Base-by-base conservation (phyloP, 2,329 filamentous ascomycete species). In the Massarina eburnea region DNA sequence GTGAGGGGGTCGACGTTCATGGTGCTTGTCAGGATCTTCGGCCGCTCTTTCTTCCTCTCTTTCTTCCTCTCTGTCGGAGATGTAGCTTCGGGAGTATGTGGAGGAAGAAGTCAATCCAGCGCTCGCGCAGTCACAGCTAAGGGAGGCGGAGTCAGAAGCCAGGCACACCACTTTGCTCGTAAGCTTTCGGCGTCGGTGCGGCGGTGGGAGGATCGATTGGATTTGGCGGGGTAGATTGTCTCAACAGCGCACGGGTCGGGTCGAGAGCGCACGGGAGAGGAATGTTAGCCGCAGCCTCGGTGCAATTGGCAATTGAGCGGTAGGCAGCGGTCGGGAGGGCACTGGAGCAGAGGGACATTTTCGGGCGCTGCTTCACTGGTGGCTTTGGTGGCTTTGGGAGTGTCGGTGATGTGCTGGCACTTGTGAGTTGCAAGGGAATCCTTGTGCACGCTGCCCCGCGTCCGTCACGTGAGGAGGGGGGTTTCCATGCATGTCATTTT, bases 1-100 rank as follows among this genome's bases (percentile, higher is more conserved):
- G 88, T 92, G 45, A 84, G 78, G 41, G 87, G 88, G 71, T 94
- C 88, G 65, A 78, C 73, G 59, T 83, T 78, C 84, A 88, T 87
- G 32, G 26, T 53, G 41, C 14, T 30, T n/a, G 15, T 36, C n/a
- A n/a, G n/a, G n/a, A n/a, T n/a, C n/a, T n/a, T n/a, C n/a, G n/a
- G n/a, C n/a, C n/a, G n/a, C n/a, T n/a, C n/a, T n/a, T n/a, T n/a
- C n/a, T n/a, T n/a, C n/a, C n/a, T n/a, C n/a, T n/a, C n/a, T n/a
- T n/a, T n/a, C n/a, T n/a, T n/a, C n/a, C n/a, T n/a, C n/a, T n/a
- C n/a, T n/a, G n/a, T n/a, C n/a, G n/a, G n/a, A n/a, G n/a, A n/a
- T n/a, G n/a, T n/a, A n/a, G n/a, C n/a, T n/a, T n/a, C n/a, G n/a
- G n/a, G n/a, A n/a, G n/a, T n/a, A n/a, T n/a, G n/a, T n/a, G n/a